A percentile compares a stretch with the other conserved stretches of the same genome.
Conservation (phyloP, 345 rosid genomes). For the Lepidium aucheri region DNA sequence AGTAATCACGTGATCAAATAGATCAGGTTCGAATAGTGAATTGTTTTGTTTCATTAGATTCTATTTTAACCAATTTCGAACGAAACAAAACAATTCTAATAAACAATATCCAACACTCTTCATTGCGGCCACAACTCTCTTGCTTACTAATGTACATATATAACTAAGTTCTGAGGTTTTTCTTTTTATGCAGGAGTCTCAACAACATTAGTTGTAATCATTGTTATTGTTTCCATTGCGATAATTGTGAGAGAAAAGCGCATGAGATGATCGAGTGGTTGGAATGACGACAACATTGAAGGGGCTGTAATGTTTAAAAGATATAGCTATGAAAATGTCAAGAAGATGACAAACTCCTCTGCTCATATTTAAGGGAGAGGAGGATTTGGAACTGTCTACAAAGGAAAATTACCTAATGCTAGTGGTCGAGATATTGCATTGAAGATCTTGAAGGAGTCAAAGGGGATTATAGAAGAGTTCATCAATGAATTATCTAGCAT, state of each 20-base stretch:
- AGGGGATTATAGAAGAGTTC: slow-evolving; percentile 37
- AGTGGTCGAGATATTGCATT: slow-evolving; percentile 31
- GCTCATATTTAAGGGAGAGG: slow-evolving; percentile 29
- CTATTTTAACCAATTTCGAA: too few species aligned
- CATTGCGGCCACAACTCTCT: not conserved
- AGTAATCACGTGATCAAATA: too few species aligned
- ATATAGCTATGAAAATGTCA: slow-evolving; percentile 21
- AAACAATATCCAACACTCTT: too few species aligned
- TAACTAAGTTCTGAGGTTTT: not conserved
- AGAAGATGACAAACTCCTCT: slow-evolving; percentile 30
- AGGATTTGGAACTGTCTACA: slow-evolving; percentile 29
- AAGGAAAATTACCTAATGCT: slow-evolving; percentile 25
- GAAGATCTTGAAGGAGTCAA: slow-evolving; percentile 26
- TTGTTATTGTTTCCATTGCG: not conserved
- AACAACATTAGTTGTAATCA: not conserved
- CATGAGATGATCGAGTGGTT: not conserved
- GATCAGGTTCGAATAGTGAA: too few species aligned
- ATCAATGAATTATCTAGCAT: slow-evolving; percentile 44
- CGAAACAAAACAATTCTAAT: too few species aligned
- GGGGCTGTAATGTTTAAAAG: slow-evolving; percentile 20
- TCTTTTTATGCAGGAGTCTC: not conserved
- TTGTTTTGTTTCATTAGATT: too few species aligned
- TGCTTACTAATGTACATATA: not conserved
- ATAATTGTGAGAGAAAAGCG: slow-evolving; percentile 4
- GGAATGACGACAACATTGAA: slow-evolving; percentile 14